Base-by-base conservation (phyloP, 148 eudicot genomes). In the Oxyria digyna region DNA sequence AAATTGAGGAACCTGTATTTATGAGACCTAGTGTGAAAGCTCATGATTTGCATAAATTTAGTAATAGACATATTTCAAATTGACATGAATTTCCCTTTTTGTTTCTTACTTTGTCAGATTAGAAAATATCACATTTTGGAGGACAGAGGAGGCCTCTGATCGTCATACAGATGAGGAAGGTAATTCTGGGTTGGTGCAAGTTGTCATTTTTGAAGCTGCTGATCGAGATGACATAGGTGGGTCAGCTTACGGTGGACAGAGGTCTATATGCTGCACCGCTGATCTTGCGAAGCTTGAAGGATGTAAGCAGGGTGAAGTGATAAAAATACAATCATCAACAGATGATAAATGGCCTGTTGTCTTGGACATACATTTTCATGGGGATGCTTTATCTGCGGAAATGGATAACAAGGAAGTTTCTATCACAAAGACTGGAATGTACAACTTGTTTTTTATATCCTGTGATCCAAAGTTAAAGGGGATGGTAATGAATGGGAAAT, bases 201-300 rank as follows among this genome's bases (percentile, higher is more conserved):
- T 87, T 31, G 77, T 90, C 37, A 81, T 94, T 49, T 94, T 94
- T 67, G 98, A 94, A 79, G 97, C 97, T n/a, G 86, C 91, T 77
- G 97, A 90, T 72, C 98, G 98, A 69, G 92, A 94, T 79, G 87
- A 79, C 77, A 90, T 94, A 67, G 98, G 98, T 68, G 98, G 98
- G 32, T 94, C 98, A 37, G 89, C 98, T 67, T 94, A 94, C 74
- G 97, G 98, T 33, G 98, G 98, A 35, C 97, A 94, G 72, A 86
- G 96, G 20, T 66, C 99, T 54, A 84, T 94, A 41, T 94, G 99
- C 75, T 94, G 99, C 85, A 94, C 99, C 49, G 84, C 96, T 57
- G 99, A 94, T 82, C 99, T 94, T 74, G 97, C 97, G 55, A 94
- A 91, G 79, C 82, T 91, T 67, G 97, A 94, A 87, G 96, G 97